These are phyloP conservation scores for Blastomyces silverae DNA, from an alignment of 2,329 filamentous ascomycete genomes.

Conservation along the genomic window DNA sequence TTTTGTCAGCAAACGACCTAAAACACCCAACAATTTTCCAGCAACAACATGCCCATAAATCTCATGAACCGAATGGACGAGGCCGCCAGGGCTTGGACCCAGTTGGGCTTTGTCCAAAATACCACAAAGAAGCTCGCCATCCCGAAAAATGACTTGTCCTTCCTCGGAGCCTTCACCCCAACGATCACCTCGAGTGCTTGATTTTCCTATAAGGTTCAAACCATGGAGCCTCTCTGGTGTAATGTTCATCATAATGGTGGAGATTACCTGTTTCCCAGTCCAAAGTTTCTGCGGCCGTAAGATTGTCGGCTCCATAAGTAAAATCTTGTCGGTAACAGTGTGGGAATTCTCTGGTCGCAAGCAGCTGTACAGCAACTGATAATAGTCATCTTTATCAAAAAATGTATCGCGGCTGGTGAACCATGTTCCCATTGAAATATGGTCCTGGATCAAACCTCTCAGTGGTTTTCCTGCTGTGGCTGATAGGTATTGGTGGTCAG, in stretches of 20 bases:
- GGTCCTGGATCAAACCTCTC: constrained; percentile 94
- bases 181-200: constrained; percentile 66
- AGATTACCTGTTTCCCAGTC: constrained; percentile 96
- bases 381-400: constrained; percentile 80
- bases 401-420: constrained; percentile 88
- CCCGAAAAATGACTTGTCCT: constrained; percentile 69
- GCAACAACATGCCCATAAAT: constrained; percentile 82
- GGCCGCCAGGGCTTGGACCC: constrained; percentile 74
- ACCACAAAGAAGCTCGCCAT: constrained; percentile 80
- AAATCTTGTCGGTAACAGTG: constrained; percentile 72
- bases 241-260: constrained; percentile 88
- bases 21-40: constrained; percentile 77
- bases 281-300: constrained; percentile 74
- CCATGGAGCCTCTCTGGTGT: constrained; percentile 68
- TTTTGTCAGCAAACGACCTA: constrained; percentile 82
- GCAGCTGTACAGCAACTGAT: constrained; percentile 87
- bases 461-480: constrained; percentile 89
- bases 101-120: constrained; percentile 96
- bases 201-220: constrained; percentile 71
- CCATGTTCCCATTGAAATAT: constrained; percentile 88
- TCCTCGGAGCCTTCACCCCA: constrained; percentile 72
- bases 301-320: constrained; percentile 72
- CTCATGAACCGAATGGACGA: constrained; percentile 90
- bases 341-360: constrained; percentile 85
- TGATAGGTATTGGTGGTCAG: constrained; percentile 93